Percentiles rank a stretch among this genome's conserved stretches.
These are phyloP conservation scores for Wallemia ichthyophaga DNA, from an alignment of 1,284 basidiomycete species.

Conservation along the genomic window DNA sequence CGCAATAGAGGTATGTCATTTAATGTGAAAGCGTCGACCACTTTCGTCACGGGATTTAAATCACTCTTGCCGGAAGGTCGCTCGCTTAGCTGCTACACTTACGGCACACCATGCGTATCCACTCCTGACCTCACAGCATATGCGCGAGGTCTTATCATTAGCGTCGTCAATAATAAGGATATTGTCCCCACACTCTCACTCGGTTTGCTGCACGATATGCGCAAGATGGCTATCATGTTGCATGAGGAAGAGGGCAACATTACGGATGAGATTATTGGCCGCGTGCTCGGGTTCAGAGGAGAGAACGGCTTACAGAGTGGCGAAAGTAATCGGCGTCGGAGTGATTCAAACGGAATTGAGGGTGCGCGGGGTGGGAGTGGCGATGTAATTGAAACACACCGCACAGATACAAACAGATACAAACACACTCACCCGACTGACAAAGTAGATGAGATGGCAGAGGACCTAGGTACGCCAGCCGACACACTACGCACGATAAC, in stretches of 20 bases:
- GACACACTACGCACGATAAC: not conserved
- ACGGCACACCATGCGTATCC: constrained; percentile 18
- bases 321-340: not conserved
- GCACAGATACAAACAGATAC: no score
- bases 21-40: constrained; percentile 9
- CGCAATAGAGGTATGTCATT: constrained; percentile 3
- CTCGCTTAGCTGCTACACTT: constrained; percentile 20
- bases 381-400: no score
- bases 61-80: constrained; percentile 20
- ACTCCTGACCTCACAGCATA: constrained; percentile 19
- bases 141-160: constrained; percentile 18
- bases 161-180: constrained; percentile 18
- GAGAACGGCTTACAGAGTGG: not conserved
- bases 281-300: constrained; percentile 12
- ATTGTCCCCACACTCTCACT: constrained; percentile 18
- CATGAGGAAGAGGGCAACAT: constrained; percentile 16
- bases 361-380: no score
- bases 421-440: not conserved
- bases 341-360: constrained; percentile 4
- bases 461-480: no score
- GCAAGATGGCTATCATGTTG: constrained; percentile 18
- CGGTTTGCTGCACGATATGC: constrained; percentile 20
- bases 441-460: not conserved
- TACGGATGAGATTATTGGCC: constrained; percentile 21
- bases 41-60: constrained; percentile 19